Conservation (phyloP, 2,329 filamentous ascomycete species). For the Pleurostoma richardsiae region DNA sequence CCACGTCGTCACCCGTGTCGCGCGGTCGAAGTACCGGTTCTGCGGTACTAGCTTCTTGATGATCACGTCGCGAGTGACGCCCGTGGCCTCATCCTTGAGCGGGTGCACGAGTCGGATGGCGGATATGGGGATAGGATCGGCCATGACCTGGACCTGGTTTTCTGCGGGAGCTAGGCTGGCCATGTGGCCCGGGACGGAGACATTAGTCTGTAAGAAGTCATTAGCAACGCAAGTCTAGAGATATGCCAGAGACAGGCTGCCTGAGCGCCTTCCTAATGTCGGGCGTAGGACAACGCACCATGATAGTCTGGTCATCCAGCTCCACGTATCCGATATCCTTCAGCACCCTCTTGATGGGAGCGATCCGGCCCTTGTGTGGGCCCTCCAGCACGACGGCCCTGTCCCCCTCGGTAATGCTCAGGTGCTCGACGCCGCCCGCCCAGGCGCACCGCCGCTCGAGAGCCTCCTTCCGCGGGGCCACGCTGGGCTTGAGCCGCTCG, state of each 20-base stretch:
- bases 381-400: constrained; percentile 79
- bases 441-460: constrained; percentile 42
- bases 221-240: too few relatives aligned
- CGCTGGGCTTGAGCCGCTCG: constrained; percentile 16
- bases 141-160: constrained; percentile 36
- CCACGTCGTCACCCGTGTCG: constrained; percentile 42
- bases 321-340: constrained; percentile 49
- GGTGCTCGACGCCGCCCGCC: constrained; percentile 49
- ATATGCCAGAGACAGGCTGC: too few relatives aligned
- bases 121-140: constrained; percentile 59
- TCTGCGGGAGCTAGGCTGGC: constrained; percentile 20
- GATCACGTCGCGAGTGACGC: constrained; percentile 66
- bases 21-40: constrained; percentile 43
- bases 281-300: neutral
- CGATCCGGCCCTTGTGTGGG: constrained; percentile 78
- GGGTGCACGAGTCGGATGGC: constrained; percentile 79
- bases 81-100: constrained; percentile 60
- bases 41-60: constrained; percentile 64
- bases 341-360: constrained; percentile 57
- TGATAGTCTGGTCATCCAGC: constrained; percentile 41
- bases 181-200: constrained; percentile 33
- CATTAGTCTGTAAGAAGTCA: constrained; percentile 17
- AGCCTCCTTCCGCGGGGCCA: constrained; percentile 28
- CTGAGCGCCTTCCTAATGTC: constrained; percentile 7
- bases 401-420: constrained; percentile 65